These are phyloP conservation scores for Xylariaceae sp. DNA, from an alignment of 2,329 filamentous ascomycete genomes.

Conservation along the genomic window DNA sequence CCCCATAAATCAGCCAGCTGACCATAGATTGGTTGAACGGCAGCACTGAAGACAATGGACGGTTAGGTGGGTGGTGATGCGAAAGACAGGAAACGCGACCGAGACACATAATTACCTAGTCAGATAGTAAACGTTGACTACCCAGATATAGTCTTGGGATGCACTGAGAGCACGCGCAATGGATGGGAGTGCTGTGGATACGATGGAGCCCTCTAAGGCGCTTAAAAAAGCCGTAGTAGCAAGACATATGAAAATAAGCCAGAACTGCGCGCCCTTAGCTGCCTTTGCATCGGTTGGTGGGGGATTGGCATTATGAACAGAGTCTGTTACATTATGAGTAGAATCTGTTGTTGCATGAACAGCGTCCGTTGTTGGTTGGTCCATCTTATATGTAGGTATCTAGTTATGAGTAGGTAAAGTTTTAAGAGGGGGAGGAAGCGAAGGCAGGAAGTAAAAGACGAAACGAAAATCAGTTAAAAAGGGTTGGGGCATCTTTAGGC, in stretches of 20 bases:
- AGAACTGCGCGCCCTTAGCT: conserved; percentile 19
- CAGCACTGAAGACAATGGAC: conserved; percentile 23
- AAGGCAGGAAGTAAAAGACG: too few species aligned
- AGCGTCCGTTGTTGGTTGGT: neutral
- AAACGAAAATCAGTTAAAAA: too few species aligned
- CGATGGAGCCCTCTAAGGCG: conserved; percentile 27
- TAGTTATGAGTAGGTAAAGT: neutral
- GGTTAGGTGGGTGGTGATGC: neutral
- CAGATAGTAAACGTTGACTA: conserved; percentile 30
- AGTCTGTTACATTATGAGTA: neutral
- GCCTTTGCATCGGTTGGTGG: conserved; percentile 1
- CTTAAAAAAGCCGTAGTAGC: conserved; percentile 23
- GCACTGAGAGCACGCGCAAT: conserved; percentile 23
- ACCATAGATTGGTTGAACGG: conserved; percentile 52
- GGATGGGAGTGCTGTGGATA: conserved; percentile 27
- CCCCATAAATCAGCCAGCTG: conserved; percentile 56
- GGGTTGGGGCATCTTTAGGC: too few species aligned
- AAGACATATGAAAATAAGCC: conserved; percentile 23
- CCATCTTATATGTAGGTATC: conserved; percentile 7
- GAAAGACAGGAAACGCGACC: conserved; percentile 28
- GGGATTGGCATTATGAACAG: neutral
- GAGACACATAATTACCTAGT: too few species aligned
- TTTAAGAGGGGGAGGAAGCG: too few species aligned
- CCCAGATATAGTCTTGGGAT: conserved; percentile 27
- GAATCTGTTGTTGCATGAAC: conserved; percentile 3